Conservation (phyloP, 768 basidiomycete genomes). For the Macrolepiota albuminosa region DNA sequence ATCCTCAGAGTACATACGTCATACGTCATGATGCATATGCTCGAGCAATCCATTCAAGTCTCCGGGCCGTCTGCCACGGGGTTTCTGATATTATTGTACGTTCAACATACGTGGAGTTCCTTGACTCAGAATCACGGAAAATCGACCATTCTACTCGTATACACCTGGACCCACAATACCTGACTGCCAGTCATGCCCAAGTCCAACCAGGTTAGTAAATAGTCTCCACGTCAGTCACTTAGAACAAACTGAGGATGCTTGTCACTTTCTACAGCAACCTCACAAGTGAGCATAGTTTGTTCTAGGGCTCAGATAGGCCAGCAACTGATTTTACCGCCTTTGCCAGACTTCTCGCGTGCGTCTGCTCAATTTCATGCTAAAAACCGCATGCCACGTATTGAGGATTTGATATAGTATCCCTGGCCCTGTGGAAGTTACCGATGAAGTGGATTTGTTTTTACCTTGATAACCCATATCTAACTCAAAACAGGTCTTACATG, state of each 20-base stretch:
- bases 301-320: background rate
- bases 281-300: slow-evolving; percentile 7
- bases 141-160: background rate
- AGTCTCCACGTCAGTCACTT: background rate
- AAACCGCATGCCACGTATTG: background rate
- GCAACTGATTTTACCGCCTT: background rate
- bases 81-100: background rate
- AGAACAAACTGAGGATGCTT: background rate
- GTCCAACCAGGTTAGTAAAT: slow-evolving; percentile 5
- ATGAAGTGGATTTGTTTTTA: slow-evolving; percentile 17
- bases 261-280: slow-evolving; percentile 2
- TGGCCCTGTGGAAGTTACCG: slow-evolving; percentile 45
- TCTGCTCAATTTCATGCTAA: background rate
- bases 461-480: background rate
- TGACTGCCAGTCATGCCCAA: background rate
- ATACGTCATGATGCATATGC: background rate
- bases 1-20: background rate
- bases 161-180: background rate
- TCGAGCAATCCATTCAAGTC: background rate
- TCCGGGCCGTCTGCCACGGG: background rate
- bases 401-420: slow-evolving; percentile 31
- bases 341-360: slow-evolving; percentile 18
- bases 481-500: slow-evolving; percentile 55
- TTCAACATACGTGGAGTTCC: background rate
- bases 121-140: background rate